Evolutionary conservation across 148 eudicot genomes (phyloP).

Genomic region (Amaranthus cruentus): DNA sequence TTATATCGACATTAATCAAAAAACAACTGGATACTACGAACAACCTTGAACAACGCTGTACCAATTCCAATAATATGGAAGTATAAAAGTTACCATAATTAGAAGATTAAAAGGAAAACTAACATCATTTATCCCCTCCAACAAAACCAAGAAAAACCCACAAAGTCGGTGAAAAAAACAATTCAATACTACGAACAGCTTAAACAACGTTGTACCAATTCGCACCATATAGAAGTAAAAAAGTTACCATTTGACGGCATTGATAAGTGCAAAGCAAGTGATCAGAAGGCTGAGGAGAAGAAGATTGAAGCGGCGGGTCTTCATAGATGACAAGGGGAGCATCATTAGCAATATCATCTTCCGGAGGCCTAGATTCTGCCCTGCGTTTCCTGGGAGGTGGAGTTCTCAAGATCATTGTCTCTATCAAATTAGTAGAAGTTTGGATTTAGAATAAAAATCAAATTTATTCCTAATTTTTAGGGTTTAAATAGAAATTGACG

Average conservation of each 20-base stretch:
- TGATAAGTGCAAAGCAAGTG: constrained; percentile 94
- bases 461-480: no score
- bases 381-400: constrained; percentile 65
- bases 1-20: no score
- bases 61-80: not conserved
- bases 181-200: not conserved
- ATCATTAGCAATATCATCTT: constrained; percentile 44
- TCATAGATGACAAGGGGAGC: constrained; percentile 67
- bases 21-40: no score
- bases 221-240: constrained; percentile 6
- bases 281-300: constrained; percentile 49
- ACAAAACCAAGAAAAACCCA: not conserved
- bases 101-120: no score
- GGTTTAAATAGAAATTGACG: no score
- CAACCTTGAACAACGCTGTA: no score
- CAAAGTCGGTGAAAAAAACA: not conserved
- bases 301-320: constrained; percentile 40
- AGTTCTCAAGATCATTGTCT: constrained; percentile 32
- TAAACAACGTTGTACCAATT: not conserved
- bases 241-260: constrained; percentile 87
- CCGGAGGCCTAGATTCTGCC: constrained; percentile 41
- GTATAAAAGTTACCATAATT: not conserved
- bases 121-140: no score
- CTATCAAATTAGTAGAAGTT: not conserved
- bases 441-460: no score